Percentiles rank a stretch among this genome's conserved stretches.
These are phyloP conservation scores for Coemansia sp. DNA, from an alignment of 192 early-diverging fungal species.

Conservation along the genomic window DNA sequence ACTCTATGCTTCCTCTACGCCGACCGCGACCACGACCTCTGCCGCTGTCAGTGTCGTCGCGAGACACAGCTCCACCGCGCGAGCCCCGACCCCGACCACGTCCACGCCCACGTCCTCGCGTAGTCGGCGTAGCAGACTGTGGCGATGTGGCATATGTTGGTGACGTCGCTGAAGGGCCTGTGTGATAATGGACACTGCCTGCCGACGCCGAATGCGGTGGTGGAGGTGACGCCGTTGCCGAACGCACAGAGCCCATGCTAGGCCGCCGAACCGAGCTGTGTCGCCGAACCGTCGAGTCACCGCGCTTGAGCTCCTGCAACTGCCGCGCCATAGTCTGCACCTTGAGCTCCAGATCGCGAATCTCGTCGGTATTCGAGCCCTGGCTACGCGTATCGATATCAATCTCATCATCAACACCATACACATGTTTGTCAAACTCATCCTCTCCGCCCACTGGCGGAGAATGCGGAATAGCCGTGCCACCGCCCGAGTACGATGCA, in stretches of 20 bases:
- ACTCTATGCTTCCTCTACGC: slow-evolving; percentile 48
- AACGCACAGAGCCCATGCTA: slow-evolving; percentile 50
- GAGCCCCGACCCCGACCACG: slow-evolving; percentile 42
- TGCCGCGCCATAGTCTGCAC: slow-evolving; percentile 52
- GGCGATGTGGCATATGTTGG: slow-evolving; percentile 36
- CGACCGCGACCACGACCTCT: slow-evolving; percentile 39
- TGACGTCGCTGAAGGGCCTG: slow-evolving; percentile 19
- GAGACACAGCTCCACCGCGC: slow-evolving; percentile 35
- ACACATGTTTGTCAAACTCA: slow-evolving; percentile 53
- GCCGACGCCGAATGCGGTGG: slow-evolving; percentile 36
- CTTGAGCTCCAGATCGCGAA: slow-evolving; percentile 51
- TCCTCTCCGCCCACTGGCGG: slow-evolving; percentile 47
- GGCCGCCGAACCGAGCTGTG: slow-evolving; percentile 45
- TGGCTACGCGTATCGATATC: slow-evolving; percentile 43
- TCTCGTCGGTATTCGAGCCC: slow-evolving; percentile 37
- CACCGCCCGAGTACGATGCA: slow-evolving; percentile 25
- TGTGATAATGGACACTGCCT: slow-evolving; percentile 19
- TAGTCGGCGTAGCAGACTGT: slow-evolving; percentile 12
- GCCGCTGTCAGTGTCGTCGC: slow-evolving; percentile 24
- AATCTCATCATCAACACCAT: slow-evolving; percentile 45
- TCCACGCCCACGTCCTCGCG: slow-evolving; percentile 29
- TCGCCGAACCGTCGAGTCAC: slow-evolving; percentile 23
- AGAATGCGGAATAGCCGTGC: slow-evolving; percentile 37
- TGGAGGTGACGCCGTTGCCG: slow-evolving; percentile 42
- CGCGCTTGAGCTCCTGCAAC: slow-evolving; percentile 50